Evolutionary conservation across 2,329 filamentous ascomycete species (phyloP).

Genomic region (Biscogniauxia marginata): DNA sequence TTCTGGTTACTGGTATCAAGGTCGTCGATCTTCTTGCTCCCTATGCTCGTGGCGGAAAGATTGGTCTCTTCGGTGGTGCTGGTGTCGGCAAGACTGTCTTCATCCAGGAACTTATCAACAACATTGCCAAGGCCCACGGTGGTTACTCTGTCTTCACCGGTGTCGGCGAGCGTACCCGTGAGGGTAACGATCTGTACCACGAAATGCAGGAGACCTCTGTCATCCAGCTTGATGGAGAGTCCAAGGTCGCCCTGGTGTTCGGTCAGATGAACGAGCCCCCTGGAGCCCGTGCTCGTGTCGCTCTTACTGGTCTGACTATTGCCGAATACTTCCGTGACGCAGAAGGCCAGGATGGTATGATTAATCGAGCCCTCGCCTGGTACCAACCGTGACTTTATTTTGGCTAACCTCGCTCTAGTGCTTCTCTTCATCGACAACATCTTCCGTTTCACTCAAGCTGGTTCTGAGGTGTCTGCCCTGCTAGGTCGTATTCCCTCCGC

Average conservation of each 20-base stretch:
- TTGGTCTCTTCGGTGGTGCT: conserved; percentile 99
- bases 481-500: conserved; percentile 99
- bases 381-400: background rate
- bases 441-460: conserved; percentile 99
- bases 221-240: conserved; percentile 98
- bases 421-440: conserved; percentile 99
- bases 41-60: conserved; percentile 99
- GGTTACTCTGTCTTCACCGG: conserved; percentile 99
- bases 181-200: conserved; percentile 99
- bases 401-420: conserved; percentile 52
- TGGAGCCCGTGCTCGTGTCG: conserved; percentile 99
- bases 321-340: conserved; percentile 79
- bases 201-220: conserved; percentile 99
- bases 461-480: conserved; percentile 99
- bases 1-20: conserved; percentile 99
- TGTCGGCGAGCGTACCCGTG: conserved; percentile 99
- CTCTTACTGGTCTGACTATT: conserved; percentile 77
- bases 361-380: background rate
- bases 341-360: conserved; percentile 81
- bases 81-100: conserved; percentile 99
- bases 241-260: conserved; percentile 99
- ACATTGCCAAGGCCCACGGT: conserved; percentile 99
- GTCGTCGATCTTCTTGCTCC: conserved; percentile 98
- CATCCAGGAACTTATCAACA: conserved; percentile 99
- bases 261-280: conserved; percentile 99